These are phyloP conservation scores for Allantophomopsis cytisporea DNA, from an alignment of 2,329 filamentous ascomycete genomes.

Conservation along the genomic window DNA sequence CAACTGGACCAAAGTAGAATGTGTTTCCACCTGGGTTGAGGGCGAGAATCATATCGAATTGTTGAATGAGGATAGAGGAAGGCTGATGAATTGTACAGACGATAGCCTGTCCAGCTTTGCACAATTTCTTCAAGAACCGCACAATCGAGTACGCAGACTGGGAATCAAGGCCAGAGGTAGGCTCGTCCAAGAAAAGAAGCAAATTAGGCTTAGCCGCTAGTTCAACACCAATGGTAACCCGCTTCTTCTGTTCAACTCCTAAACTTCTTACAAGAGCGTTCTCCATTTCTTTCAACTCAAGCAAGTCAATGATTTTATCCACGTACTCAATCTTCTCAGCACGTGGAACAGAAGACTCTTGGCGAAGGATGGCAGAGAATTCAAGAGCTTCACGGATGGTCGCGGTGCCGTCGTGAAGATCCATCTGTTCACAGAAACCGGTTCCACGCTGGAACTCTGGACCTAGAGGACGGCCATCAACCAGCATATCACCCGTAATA, in stretches of 20 bases:
- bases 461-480: constrained; percentile 49
- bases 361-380: constrained; percentile 53
- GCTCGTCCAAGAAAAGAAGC: constrained; percentile 59
- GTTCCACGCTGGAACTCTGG: constrained; percentile 54
- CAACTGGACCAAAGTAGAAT: constrained; percentile 62
- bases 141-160: constrained; percentile 58
- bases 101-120: constrained; percentile 54
- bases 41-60: constrained; percentile 62
- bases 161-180: constrained; percentile 56
- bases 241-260: constrained; percentile 52
- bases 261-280: constrained; percentile 53
- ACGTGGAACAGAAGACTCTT: constrained; percentile 36
- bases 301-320: constrained; percentile 48
- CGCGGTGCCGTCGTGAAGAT: constrained; percentile 54
- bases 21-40: constrained; percentile 56
- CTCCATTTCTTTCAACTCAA: constrained; percentile 51
- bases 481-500: constrained; percentile 51
- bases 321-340: constrained; percentile 54
- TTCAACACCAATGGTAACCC: constrained; percentile 62
- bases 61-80: constrained; percentile 52
- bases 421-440: constrained; percentile 60
- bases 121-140: constrained; percentile 54
- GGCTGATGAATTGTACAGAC: constrained; percentile 66
- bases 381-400: constrained; percentile 56
- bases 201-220: constrained; percentile 56